phyloP scores from a whole-genome alignment of 345 rosid genomes.

The Gossypium thurberi region DNA sequence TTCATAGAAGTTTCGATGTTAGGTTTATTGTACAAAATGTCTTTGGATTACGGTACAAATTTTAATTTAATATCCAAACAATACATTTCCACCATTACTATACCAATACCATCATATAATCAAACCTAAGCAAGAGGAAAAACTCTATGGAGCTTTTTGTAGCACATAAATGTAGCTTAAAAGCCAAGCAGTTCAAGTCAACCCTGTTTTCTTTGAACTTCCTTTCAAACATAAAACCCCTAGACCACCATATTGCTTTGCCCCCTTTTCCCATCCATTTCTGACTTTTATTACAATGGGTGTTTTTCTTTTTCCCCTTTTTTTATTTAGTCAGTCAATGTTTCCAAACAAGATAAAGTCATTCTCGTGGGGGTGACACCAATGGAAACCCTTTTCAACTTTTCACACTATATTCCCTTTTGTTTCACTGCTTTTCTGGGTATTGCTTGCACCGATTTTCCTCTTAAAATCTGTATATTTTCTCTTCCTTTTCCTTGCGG shows the following conservation, averaged over 20 bases:
- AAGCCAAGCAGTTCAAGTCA: slow-evolving; percentile 5
- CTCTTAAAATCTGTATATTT: slow-evolving; percentile 1
- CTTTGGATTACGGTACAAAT: too few relatives aligned
- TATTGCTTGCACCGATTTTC: background rate
- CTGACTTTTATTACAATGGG: background rate
- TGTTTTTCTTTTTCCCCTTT: background rate
- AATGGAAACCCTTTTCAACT: slow-evolving; percentile 5
- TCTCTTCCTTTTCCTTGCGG: background rate
- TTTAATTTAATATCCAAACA: too few relatives aligned
- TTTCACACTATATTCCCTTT: slow-evolving; percentile 23
- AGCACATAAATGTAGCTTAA: too few relatives aligned
- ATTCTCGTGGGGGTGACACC: background rate
- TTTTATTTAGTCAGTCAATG: slow-evolving; percentile 25
- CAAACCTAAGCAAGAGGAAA: too few relatives aligned
- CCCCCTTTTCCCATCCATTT: background rate
- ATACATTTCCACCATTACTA: too few relatives aligned
- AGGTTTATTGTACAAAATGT: too few relatives aligned
- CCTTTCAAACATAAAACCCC: slow-evolving; percentile 16
- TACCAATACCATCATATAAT: too few relatives aligned
- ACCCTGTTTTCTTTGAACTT: slow-evolving; percentile 18
- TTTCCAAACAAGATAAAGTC: background rate
- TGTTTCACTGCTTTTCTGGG: slow-evolving; percentile 6
- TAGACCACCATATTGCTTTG: background rate
- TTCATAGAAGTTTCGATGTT: too few relatives aligned
- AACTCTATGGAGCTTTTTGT: too few relatives aligned